Base-by-base conservation (phyloP, 768 basidiomycete genomes). In the Lyophyllum decastes region DNA sequence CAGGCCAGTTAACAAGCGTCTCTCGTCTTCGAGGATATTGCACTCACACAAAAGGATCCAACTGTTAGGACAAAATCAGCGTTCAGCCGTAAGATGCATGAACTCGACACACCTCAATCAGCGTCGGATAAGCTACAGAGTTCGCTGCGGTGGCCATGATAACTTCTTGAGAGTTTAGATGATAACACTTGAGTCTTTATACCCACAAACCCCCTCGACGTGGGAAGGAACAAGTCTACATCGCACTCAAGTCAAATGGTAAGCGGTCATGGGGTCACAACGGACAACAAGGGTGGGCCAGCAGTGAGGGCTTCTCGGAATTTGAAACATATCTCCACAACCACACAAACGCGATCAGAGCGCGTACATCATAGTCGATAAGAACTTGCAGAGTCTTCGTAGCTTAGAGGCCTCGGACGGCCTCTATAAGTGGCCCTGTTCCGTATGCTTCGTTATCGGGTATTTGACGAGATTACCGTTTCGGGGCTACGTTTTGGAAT, bases 1-100 rank as follows among this genome's bases (percentile, higher is more conserved):
- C 21, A 34, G 7, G 10, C 26, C 40, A 21, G 25, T 27, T 22
- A 14, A 17, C 17, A n/a, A 14, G 40, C 26, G 11, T 5, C 19
- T 25, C 12, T 43, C 4, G 6, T 41, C 27, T 16, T 14, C 25
- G 52, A 11, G 14, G n/a, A 7, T 26, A 24, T 11, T 43, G 24
- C 41, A 64, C 84, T 76, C 63, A 89, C 86, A 84, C 64, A 66
- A 89, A 88, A 1, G 89, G 88, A 66, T 90, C 87, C 50, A 89
- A 79, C 87, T 88, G 54, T 38, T n/a, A 12, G 44, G 9, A 41
- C 48, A 16, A 54, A 26, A 49, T 53, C 12, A 33, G 50, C 1
- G 43, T 35, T 19, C 34, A 33, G n/a, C 16, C 34, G 44, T 16
- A 17, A n/a, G 6, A 33, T 38, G 26, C 21, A 51, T 4, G 21